Percentiles rank a stretch among this genome's conserved stretches.
These are phyloP conservation scores for Epichloe brachyelytri DNA, from an alignment of 2,329 filamentous ascomycete species.

Conservation along the genomic window DNA sequence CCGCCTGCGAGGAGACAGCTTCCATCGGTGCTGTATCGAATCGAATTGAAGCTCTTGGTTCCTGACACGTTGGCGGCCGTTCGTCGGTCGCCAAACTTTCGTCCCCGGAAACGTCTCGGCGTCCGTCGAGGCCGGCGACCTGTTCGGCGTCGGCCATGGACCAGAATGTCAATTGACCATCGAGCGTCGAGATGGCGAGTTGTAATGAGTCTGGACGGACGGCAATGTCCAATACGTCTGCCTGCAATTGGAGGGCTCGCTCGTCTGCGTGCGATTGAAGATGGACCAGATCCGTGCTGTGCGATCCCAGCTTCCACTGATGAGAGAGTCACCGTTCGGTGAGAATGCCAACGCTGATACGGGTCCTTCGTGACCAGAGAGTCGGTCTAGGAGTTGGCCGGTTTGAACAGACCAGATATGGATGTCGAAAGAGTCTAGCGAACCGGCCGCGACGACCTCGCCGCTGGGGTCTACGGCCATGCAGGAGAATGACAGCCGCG, in stretches of 20 bases:
- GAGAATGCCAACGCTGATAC: constrained; percentile 82
- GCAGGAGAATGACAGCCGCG: constrained; percentile 80
- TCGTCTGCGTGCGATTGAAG: constrained; percentile 86
- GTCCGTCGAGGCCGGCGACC: constrained; percentile 72
- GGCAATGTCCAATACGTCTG: constrained; percentile 77
- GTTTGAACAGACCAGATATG: constrained; percentile 99
- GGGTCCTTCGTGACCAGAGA: constrained; percentile 88
- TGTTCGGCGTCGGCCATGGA: constrained; percentile 79
- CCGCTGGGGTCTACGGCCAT: constrained; percentile 95
- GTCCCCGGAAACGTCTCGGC: constrained; percentile 88
- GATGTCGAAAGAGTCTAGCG: constrained; percentile 90
- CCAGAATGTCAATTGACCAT: constrained; percentile 94
- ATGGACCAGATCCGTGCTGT: constrained; percentile 95
- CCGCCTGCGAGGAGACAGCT: constrained; percentile 81
- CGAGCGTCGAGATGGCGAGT: constrained; percentile 80
- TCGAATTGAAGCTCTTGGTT: constrained; percentile 79
- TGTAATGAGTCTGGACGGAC: constrained; percentile 85
- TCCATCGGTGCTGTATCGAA: constrained; percentile 86
- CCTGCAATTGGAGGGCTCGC: constrained; percentile 87
- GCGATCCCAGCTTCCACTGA: constrained; percentile 93
- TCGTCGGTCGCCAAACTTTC: constrained; percentile 74
- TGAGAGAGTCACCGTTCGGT: constrained; percentile 68
- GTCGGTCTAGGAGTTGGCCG: constrained; percentile 79
- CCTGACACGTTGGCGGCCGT: constrained; percentile 84
- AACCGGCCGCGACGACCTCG: constrained; percentile 90